A percentile compares a stretch with the other conserved stretches of the same genome.
Evolutionary conservation across 2,329 filamentous ascomycete species (phyloP).

Genomic region (Botrytis elliptica): DNA sequence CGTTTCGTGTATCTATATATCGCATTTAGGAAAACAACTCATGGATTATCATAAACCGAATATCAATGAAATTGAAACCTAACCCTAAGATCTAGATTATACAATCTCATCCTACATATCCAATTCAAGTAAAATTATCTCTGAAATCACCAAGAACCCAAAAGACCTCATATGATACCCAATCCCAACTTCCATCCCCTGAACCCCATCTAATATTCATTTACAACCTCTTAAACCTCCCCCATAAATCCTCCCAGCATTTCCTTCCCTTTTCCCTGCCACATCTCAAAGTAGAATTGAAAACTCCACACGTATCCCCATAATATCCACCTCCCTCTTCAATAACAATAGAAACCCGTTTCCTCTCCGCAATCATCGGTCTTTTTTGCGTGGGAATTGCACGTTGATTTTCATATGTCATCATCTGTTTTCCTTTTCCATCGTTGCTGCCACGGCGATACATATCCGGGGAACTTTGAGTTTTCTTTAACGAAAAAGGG

Average conservation of each 20-base stretch:
- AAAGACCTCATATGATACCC: not conserved
- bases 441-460: accelerated
- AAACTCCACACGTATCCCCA: not conserved
- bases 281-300: not conserved
- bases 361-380: not conserved
- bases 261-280: not conserved
- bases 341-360: not conserved
- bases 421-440: not conserved
- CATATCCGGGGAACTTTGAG: not conserved
- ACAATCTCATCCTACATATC: not conserved
- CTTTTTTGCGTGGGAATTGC: not conserved
- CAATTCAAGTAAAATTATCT: not conserved
- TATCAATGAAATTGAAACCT: not conserved
- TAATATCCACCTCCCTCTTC: not conserved
- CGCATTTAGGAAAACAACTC: not conserved
- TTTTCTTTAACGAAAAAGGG: not conserved
- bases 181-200: not conserved
- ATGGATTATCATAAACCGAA: not conserved
- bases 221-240: not conserved
- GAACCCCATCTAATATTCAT: not conserved
- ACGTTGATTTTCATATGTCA: not conserved
- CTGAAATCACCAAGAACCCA: not conserved
- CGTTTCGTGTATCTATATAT: not conserved
- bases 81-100: accelerated
- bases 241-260: not conserved